A percentile compares a stretch with the other conserved stretches of the same genome.
phyloP scores from a whole-genome alignment of 192 early-diverging fungal genomes.

The Mortierella claussenii region DNA sequence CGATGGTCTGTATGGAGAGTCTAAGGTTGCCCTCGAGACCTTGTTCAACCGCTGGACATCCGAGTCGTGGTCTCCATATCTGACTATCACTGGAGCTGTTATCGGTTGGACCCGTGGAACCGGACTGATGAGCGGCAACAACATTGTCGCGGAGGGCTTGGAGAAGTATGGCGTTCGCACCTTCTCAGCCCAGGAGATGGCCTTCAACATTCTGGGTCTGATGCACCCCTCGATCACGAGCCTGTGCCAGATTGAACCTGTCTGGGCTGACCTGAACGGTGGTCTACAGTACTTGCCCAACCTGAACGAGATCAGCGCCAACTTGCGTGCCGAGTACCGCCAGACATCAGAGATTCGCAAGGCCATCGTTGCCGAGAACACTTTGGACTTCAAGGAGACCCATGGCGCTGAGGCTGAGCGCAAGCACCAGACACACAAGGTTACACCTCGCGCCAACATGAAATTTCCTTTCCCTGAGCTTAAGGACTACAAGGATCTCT shows the following conservation, averaged over 20 bases:
- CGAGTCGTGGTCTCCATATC: slow-evolving; percentile 88
- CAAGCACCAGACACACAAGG: slow-evolving; percentile 65
- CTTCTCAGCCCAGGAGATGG: slow-evolving; percentile 92
- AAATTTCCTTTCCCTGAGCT: slow-evolving; percentile 84
- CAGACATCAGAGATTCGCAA: slow-evolving; percentile 90
- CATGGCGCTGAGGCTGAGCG: slow-evolving; percentile 78
- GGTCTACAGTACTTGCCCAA: slow-evolving; percentile 89
- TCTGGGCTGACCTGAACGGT: slow-evolving; percentile 93
- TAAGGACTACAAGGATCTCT: slow-evolving; percentile 68
- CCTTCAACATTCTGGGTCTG: slow-evolving; percentile 91
- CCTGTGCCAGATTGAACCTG: slow-evolving; percentile 75
- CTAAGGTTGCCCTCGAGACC: slow-evolving; percentile 94
- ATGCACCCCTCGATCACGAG: slow-evolving; percentile 83
- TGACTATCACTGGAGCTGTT: slow-evolving; percentile 89
- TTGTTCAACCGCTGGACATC: slow-evolving; percentile 91
- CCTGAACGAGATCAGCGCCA: slow-evolving; percentile 79
- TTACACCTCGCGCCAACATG: slow-evolving; percentile 90
- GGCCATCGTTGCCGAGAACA: slow-evolving; percentile 81
- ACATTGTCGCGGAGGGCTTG: slow-evolving; percentile 88
- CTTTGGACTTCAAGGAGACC: slow-evolving; percentile 81
- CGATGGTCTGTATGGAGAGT: slow-evolving; percentile 94
- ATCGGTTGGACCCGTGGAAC: slow-evolving; percentile 99
- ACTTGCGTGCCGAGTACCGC: slow-evolving; percentile 79
- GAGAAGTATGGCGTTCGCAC: slow-evolving; percentile 91
- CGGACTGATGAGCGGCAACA: slow-evolving; percentile 93